Evolutionary conservation across 164 flowering plant genomes (phyloP).

Genomic region (Annona cherimola): DNA sequence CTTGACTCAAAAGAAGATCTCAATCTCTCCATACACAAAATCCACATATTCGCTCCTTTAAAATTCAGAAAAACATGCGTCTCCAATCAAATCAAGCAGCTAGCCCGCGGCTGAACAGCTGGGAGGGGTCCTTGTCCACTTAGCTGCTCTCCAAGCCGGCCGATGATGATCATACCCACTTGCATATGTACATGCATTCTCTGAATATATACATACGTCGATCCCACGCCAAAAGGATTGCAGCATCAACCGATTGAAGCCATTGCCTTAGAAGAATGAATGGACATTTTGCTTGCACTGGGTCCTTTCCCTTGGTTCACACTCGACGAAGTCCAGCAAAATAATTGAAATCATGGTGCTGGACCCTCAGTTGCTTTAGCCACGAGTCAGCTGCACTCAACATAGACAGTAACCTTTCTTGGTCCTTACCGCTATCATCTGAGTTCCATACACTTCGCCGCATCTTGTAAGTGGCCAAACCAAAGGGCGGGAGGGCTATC

Average conservation of each 20-base stretch:
- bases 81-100: too few relatives aligned
- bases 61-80: too few relatives aligned
- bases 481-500: conserved; percentile 70
- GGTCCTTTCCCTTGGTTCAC: conserved; percentile 18
- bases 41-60: too few relatives aligned
- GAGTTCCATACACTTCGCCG: conserved; percentile 80
- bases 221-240: background rate
- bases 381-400: conserved; percentile 90
- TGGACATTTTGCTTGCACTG: background rate
- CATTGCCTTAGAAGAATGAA: background rate
- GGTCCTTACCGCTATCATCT: conserved; percentile 53
- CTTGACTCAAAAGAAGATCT: too few relatives aligned
- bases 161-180: background rate
- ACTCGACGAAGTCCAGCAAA: conserved; percentile 61
- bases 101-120: too few relatives aligned
- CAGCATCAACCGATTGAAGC: conserved; percentile 1
- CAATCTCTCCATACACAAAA: too few relatives aligned
- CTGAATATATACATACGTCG: background rate
- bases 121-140: background rate
- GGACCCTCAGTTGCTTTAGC: conserved; percentile 89
- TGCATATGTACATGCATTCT: too few relatives aligned
- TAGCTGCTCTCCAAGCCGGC: background rate
- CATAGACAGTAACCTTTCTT: conserved; percentile 60
- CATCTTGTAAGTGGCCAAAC: conserved; percentile 92
- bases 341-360: conserved; percentile 90